phyloP scores from a whole-genome alignment of 768 basidiomycete species.

The Galerina sulciceps region DNA sequence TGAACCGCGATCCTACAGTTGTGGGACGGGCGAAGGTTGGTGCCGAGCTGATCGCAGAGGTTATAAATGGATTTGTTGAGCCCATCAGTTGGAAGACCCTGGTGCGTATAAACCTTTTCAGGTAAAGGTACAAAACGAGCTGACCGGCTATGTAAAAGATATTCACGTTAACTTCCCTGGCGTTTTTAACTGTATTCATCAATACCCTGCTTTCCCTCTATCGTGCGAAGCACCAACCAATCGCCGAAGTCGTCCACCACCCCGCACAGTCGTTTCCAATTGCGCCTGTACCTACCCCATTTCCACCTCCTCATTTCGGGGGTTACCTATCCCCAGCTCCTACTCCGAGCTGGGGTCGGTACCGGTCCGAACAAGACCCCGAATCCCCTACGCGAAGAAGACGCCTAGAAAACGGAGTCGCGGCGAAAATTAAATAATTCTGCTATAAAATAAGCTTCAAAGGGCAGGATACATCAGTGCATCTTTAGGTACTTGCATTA shows the following conservation, averaged over 20 bases:
- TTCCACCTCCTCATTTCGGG: slow-evolving; percentile 49
- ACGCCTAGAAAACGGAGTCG: slow-evolving; percentile 58
- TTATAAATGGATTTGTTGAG: slow-evolving; percentile 96
- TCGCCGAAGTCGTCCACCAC: slow-evolving; percentile 34
- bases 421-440: slow-evolving; percentile 55
- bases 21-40: slow-evolving; percentile 89
- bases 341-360: slow-evolving; percentile 49
- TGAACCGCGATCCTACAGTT: slow-evolving; percentile 91
- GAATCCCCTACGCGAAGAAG: slow-evolving; percentile 54
- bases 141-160: slow-evolving; percentile 42
- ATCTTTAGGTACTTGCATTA: slow-evolving; percentile 17
- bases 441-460: background rate
- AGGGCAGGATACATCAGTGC: slow-evolving; percentile 7
- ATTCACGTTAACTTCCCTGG: slow-evolving; percentile 76
- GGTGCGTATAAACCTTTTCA: slow-evolving; percentile 49
- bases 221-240: slow-evolving; percentile 65
- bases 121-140: slow-evolving; percentile 9
- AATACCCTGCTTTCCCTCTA: slow-evolving; percentile 81
- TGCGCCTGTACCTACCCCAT: slow-evolving; percentile 42
- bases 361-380: slow-evolving; percentile 44
- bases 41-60: slow-evolving; percentile 94
- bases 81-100: slow-evolving; percentile 97
- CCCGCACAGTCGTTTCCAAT: slow-evolving; percentile 44
- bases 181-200: slow-evolving; percentile 80
- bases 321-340: slow-evolving; percentile 56